Evolutionary conservation across 352 stramenopile species (phyloP).

Genomic region (Aphanomyces stellatus): DNA sequence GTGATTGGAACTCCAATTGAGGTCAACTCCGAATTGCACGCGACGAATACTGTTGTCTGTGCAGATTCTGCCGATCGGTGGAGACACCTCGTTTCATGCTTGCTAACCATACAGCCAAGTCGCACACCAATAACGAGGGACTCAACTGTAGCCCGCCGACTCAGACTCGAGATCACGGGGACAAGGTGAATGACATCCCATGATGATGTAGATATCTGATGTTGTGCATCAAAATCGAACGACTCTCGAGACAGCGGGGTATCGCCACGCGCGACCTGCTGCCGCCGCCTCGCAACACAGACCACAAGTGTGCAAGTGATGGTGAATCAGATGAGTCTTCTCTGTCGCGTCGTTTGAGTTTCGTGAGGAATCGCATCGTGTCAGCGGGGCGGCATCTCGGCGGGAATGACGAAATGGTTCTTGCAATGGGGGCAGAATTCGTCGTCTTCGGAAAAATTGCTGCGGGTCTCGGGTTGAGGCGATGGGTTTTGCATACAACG

Average conservation of each 20-base stretch:
- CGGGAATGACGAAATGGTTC: slow-evolving; percentile 32
- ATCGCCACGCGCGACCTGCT: not conserved
- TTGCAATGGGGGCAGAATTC: slow-evolving; percentile 56
- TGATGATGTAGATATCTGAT: too few relatives aligned
- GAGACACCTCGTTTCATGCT: too few relatives aligned
- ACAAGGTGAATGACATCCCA: too few relatives aligned
- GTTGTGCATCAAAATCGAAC: not conserved
- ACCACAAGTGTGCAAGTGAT: not conserved
- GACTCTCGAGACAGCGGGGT: not conserved
- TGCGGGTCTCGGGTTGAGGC: not conserved
- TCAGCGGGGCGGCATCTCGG: not conserved
- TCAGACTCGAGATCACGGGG: too few relatives aligned
- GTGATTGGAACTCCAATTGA: too few relatives aligned
- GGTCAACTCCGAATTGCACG: too few relatives aligned
- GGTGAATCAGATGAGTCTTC: not conserved
- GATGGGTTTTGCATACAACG: not conserved
- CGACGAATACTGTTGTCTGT: too few relatives aligned
- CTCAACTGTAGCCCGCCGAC: too few relatives aligned
- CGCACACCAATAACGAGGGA: too few relatives aligned
- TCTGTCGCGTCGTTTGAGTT: not conserved
- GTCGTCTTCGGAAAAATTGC: slow-evolving; percentile 39
- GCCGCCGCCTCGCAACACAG: not conserved
- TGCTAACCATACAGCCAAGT: too few relatives aligned
- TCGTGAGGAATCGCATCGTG: not conserved
- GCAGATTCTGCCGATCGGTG: too few relatives aligned